Percentiles rank a stretch among this genome's conserved stretches.
Conservation (phyloP, 176 grass and related monocot species). For the Areca catechu region DNA sequence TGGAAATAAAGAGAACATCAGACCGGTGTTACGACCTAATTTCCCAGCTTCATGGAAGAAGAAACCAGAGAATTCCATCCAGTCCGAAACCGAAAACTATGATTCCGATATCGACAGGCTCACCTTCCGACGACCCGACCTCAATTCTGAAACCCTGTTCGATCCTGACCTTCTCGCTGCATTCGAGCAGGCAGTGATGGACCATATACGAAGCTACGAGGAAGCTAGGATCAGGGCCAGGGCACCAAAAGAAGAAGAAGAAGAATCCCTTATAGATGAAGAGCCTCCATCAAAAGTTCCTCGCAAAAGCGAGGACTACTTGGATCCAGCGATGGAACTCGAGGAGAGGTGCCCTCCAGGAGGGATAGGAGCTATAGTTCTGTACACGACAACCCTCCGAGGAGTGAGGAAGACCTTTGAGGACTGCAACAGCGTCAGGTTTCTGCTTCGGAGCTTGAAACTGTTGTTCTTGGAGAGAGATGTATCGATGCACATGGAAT, state of each 20-base stretch:
- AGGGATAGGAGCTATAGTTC: slow-evolving; percentile 28
- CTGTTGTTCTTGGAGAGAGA: slow-evolving; percentile 60
- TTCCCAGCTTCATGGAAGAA: slow-evolving; percentile 1
- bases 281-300: slow-evolving; percentile 20
- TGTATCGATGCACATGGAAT: slow-evolving; percentile 75
- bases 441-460: slow-evolving; percentile 51
- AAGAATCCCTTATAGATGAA: not conserved
- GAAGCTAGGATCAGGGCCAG: slow-evolving; percentile 20
- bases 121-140: slow-evolving; percentile 52
- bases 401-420: slow-evolving; percentile 70
- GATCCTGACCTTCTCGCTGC: slow-evolving; percentile 86
- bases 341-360: slow-evolving; percentile 42
- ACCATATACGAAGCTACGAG: slow-evolving; percentile 30
- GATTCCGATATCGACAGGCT: not conserved
- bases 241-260: not conserved
- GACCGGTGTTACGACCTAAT: slow-evolving; percentile 24
- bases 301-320: not conserved
- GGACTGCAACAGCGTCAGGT: slow-evolving; percentile 45
- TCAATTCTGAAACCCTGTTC: slow-evolving; percentile 57
- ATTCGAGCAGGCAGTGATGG: slow-evolving; percentile 54
- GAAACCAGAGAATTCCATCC: slow-evolving; percentile 19
- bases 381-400: slow-evolving; percentile 69
- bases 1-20: slow-evolving; percentile 51
- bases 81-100: slow-evolving; percentile 1
- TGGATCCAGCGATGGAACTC: slow-evolving; percentile 23